Evolutionary conservation across 2,329 filamentous ascomycete genomes (phyloP), one percentile per base, ranked within the genome.

Genomic region (Raffaelea deltoideospora): DNA sequence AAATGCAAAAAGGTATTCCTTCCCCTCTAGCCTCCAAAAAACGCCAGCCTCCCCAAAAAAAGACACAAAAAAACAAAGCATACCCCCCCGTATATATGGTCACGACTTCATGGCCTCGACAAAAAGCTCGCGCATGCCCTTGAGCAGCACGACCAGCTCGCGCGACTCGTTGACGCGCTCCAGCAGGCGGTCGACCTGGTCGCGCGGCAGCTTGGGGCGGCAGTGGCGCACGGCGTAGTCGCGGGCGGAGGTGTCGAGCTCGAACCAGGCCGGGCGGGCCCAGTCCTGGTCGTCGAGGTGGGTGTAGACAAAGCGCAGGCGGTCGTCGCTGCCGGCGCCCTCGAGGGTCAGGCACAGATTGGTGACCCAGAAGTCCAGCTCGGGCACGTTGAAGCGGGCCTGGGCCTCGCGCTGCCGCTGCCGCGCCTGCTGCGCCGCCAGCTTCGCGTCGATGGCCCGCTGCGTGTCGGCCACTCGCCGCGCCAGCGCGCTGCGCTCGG

Each of bases 321-420:
- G 71, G 57, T 95, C 87, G 43, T 83, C 77, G 51, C 74, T 72
- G 1, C 84, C 87, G 0, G 83, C 82, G 2, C 88, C 88, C 53
- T 96, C 88, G 51, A 98, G 92, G 42, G 80, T 68, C 53, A 96
- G 57, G 40, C 88, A 87, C 41, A 98, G 64, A 53, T 88, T 90
- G 37, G 79, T 80, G 54, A 93, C 82, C 90, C 90, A 98, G 54
- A 96, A 96, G 47, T 87, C 82, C 32, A 98, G 68, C 61, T 98
- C 90, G 0, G 90, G 90, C 31, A 83, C 72, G 57, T 98, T 96
- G 58, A 88, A 82, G 24, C 85, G 74, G 37, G 81, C 74, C 60
- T 96, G 88, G 2, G 79, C 72, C 49, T 92, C 84, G 27, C 93
- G 65, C 47, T 84, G 76, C 43, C 73, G 69, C 33, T 81, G 76